Conservation (phyloP, 495 filamentous ascomycete genomes). For the Xylaria palmicola region DNA sequence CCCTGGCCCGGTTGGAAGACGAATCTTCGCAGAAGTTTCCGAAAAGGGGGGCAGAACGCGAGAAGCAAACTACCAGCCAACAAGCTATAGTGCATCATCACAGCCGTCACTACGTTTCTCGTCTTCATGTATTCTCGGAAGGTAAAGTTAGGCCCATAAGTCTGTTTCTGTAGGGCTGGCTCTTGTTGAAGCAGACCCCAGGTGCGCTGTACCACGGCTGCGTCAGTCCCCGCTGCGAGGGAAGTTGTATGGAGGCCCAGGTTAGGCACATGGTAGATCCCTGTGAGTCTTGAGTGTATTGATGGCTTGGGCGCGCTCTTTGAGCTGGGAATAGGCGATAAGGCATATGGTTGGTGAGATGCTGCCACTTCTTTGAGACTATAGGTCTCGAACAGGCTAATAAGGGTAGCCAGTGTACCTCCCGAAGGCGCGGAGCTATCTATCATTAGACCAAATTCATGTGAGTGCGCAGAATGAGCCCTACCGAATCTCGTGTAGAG, state of each 20-base stretch:
- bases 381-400: slow-evolving; percentile 65
- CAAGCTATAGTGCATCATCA: slow-evolving; percentile 57
- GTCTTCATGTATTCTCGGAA: slow-evolving; percentile 68
- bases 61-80: slow-evolving; percentile 53
- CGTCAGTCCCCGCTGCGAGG: slow-evolving; percentile 57
- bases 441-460: background rate
- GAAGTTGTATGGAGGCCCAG: slow-evolving; percentile 68
- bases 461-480: slow-evolving; percentile 11
- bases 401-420: slow-evolving; percentile 65
- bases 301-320: slow-evolving; percentile 38
- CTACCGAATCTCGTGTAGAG: slow-evolving; percentile 62
- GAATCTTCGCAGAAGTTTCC: slow-evolving; percentile 33
- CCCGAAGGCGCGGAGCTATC: slow-evolving; percentile 62
- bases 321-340: slow-evolving; percentile 61
- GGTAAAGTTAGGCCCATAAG: slow-evolving; percentile 72
- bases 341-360: slow-evolving; percentile 59
- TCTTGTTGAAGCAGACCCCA: slow-evolving; percentile 69
- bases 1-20: slow-evolving; percentile 69
- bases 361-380: slow-evolving; percentile 54
- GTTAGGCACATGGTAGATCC: slow-evolving; percentile 59
- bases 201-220: slow-evolving; percentile 67
- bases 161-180: slow-evolving; percentile 29
- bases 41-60: slow-evolving; percentile 37
- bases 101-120: slow-evolving; percentile 57
- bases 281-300: slow-evolving; percentile 53